Base-by-base conservation (phyloP, 2,329 filamentous ascomycete genomes). In the Hypoxylon rubiginosum region DNA sequence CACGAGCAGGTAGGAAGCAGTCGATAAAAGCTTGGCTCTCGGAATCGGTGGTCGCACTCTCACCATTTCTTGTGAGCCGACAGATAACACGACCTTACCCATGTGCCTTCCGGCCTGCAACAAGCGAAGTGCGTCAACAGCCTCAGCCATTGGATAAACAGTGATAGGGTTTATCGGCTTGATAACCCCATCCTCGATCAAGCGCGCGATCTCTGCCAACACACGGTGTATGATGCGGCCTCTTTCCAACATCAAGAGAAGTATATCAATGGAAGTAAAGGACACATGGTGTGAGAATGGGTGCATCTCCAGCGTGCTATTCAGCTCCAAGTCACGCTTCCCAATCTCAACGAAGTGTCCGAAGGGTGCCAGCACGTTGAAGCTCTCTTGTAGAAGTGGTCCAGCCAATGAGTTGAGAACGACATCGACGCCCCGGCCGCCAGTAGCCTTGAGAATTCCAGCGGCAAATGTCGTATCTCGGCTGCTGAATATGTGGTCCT, bases 51-150 rank as follows among this genome's bases (percentile, higher is more conserved):
- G 64, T 15, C 68, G 67, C 0, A 43, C n/a, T 10, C 59, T 26
- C 3, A 60, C 32, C 1, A 58, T 24, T 9, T 67, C 60, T 0
- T 52, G 28, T 26, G 32, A n/a, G 28, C n/a, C 15, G 4, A 59
- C 45, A 15, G 43, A 58, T 8, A 69, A 36, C 1, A 80, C 72
- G 13, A 81, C 74, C 41, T 82, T 82, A 0, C 80, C 81, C 1
- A 79, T 76, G 51, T 81, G 80, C 1, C 74, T 71, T 0, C 80
- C 79, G 11, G 67, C 69, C 58, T 80, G 78, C 74, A 82, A 77
- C 7, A 76, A 74, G 1, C 78, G 71, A 62, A 83, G 78, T 1
- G 79, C 78, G 0, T 79, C 69, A 15, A n/a, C 43, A 24, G 43
- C 43, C 43, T 26, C 21, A 13, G 17, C 43, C 43, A 46, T 46